Percentiles rank a stretch among this genome's conserved stretches.
Evolutionary conservation across 169 alveolate species (phyloP).

Genomic region (Plasmodium adleri): DNA sequence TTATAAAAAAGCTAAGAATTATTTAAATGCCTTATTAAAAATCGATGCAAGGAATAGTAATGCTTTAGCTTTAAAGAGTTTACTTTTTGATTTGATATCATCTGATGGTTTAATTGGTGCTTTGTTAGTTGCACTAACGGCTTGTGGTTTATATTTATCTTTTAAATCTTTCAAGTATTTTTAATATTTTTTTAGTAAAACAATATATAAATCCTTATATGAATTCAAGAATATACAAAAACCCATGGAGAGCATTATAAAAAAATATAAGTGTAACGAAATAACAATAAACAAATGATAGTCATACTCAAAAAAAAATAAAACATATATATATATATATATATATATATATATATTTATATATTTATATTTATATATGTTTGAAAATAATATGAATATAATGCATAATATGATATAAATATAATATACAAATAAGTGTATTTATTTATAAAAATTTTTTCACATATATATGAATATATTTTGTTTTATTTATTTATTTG

Average conservation of each 20-base stretch:
- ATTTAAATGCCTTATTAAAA: conserved; percentile 81
- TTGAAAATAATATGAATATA: too few relatives aligned
- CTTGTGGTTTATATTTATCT: conserved; percentile 54
- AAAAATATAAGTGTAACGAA: too few relatives aligned
- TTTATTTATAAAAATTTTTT: not conserved
- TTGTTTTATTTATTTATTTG: not conserved
- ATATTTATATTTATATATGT: too few relatives aligned
- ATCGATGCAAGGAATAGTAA: conserved; percentile 76
- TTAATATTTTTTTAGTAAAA: conserved; percentile 19
- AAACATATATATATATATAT: not conserved
- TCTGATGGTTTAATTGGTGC: conserved; percentile 38
- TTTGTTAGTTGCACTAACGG: conserved; percentile 50
- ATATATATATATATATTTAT: too few relatives aligned
- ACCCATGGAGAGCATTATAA: too few relatives aligned
- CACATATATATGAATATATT: not conserved
- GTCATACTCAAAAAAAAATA: not conserved
- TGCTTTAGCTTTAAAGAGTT: conserved; percentile 49
- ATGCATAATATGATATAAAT: conserved; percentile 33
- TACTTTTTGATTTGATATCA: conserved; percentile 56
- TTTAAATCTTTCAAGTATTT: conserved; percentile 72
- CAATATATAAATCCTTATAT: not conserved
- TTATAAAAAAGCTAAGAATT: conserved; percentile 81
- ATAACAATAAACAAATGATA: too few relatives aligned
- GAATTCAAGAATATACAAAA: too few relatives aligned
- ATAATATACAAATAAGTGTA: not conserved